Conservation (phyloP, 164 flowering plant species). For the Vitis labrusca region DNA sequence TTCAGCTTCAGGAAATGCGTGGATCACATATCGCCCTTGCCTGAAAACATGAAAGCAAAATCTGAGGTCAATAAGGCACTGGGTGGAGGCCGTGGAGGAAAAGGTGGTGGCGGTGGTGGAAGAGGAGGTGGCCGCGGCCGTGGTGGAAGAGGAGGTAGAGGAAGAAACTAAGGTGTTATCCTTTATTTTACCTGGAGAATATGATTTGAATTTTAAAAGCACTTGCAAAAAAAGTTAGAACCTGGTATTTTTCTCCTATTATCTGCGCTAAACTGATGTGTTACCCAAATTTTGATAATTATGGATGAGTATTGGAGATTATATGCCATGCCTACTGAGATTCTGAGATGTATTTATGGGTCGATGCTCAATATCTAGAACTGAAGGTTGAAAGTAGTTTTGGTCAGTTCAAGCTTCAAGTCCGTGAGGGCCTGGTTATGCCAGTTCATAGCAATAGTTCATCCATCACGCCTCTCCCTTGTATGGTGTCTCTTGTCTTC, state of each 20-base stretch:
- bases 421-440: too few relatives aligned
- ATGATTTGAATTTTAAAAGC: not conserved
- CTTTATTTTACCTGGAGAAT: not conserved
- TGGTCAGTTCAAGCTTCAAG: too few relatives aligned
- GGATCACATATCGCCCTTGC: slow-evolving; percentile 81
- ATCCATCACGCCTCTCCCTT: too few relatives aligned
- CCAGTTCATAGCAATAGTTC: too few relatives aligned
- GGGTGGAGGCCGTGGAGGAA: slow-evolving; percentile 40
- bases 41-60: slow-evolving; percentile 71
- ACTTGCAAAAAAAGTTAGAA: not conserved
- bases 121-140: slow-evolving; percentile 39
- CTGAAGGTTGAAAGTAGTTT: too few relatives aligned
- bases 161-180: slow-evolving; percentile 25
- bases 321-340: too few relatives aligned
- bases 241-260: not conserved
- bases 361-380: too few relatives aligned
- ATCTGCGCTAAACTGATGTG: not conserved
- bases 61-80: slow-evolving; percentile 44
- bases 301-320: too few relatives aligned
- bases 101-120: slow-evolving; percentile 39
- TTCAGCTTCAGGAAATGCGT: slow-evolving; percentile 98
- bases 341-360: too few relatives aligned
- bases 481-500: too few relatives aligned
- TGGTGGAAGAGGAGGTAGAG: slow-evolving; percentile 42
- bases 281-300: too few relatives aligned